A percentile compares a stretch with the other conserved stretches of the same genome.
phyloP scores from a whole-genome alignment of 1,284 basidiomycete species.

The Heterobasidion occidentale region DNA sequence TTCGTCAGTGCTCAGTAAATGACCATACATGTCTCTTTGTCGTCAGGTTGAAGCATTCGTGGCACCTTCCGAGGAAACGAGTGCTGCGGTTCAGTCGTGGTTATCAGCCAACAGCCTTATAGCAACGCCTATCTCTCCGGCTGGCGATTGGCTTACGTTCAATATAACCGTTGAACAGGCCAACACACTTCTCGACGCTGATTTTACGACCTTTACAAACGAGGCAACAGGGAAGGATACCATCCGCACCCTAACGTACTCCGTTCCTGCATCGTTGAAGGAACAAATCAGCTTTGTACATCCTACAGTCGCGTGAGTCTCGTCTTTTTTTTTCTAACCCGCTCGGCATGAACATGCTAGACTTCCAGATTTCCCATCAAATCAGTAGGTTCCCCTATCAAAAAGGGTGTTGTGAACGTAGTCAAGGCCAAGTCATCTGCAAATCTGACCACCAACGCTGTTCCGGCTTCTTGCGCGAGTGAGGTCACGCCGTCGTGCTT shows the following conservation, averaged over 20 bases:
- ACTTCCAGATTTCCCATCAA: neutral
- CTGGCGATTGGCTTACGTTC: constrained; percentile 34
- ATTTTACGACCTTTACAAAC: constrained; percentile 32
- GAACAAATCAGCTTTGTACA: constrained; percentile 32
- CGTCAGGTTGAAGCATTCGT: constrained; percentile 13
- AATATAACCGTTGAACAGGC: constrained; percentile 29
- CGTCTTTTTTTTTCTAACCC: neutral
- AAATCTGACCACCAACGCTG: constrained; percentile 5
- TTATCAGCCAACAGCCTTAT: constrained; percentile 26
- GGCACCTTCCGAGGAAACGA: constrained; percentile 17
- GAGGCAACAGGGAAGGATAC: constrained; percentile 19
- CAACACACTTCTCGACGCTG: constrained; percentile 27
- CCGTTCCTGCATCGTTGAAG: constrained; percentile 28
- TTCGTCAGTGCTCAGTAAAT: neutral
- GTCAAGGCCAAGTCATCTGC: constrained; percentile 1
- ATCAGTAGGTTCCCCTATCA: constrained; percentile 4
- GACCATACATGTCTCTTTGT: neutral
- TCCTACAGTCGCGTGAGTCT: constrained; percentile 28
- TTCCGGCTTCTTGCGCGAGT: constrained; percentile 13
- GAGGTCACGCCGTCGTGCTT: constrained; percentile 21
- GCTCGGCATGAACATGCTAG: neutral
- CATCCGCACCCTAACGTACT: constrained; percentile 33
- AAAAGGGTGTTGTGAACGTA: neutral
- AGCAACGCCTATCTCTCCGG: constrained; percentile 22
- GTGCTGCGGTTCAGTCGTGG: constrained; percentile 29